Conservation (phyloP, 2,329 filamentous ascomycete genomes). For the Nigrospora osmanthi region DNA sequence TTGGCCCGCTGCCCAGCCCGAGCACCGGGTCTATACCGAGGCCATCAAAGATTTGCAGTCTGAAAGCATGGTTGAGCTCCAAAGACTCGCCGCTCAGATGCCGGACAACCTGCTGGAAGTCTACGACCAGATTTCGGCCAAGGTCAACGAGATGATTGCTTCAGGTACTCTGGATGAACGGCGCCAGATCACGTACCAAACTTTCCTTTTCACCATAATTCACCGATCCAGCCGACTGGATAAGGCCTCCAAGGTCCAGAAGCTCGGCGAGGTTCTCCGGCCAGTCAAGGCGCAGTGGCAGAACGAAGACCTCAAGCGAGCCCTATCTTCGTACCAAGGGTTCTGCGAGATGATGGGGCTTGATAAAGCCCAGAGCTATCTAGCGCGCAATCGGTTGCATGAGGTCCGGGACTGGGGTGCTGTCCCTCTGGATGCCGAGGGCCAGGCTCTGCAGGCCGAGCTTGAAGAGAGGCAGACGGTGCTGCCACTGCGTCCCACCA, state of each 20-base stretch:
- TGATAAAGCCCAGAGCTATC: conserved; percentile 72
- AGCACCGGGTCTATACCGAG: conserved; percentile 70
- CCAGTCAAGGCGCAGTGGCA: conserved; percentile 79
- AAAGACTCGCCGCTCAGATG: conserved; percentile 83
- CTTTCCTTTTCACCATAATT: conserved; percentile 90
- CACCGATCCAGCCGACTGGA: conserved; percentile 77
- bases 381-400: conserved; percentile 65
- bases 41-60: conserved; percentile 83
- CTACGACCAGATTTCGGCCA: conserved; percentile 78
- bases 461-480: conserved; percentile 68
- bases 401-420: conserved; percentile 77
- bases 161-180: conserved; percentile 72
- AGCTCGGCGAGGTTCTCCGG: conserved; percentile 70
- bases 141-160: conserved; percentile 72
- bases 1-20: conserved; percentile 64
- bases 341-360: conserved; percentile 79
- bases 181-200: conserved; percentile 76
- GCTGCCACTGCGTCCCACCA: conserved; percentile 77
- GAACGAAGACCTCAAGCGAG: conserved; percentile 56
- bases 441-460: conserved; percentile 68
- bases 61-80: conserved; percentile 79
- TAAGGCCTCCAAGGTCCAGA: conserved; percentile 58
- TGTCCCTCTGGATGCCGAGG: conserved; percentile 69
- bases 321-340: conserved; percentile 64
- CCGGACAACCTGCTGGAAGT: conserved; percentile 82